A percentile compares a stretch with the other conserved stretches of the same genome.
phyloP scores from a whole-genome alignment of 495 filamentous ascomycete species.

The Podospora anserina region DNA sequence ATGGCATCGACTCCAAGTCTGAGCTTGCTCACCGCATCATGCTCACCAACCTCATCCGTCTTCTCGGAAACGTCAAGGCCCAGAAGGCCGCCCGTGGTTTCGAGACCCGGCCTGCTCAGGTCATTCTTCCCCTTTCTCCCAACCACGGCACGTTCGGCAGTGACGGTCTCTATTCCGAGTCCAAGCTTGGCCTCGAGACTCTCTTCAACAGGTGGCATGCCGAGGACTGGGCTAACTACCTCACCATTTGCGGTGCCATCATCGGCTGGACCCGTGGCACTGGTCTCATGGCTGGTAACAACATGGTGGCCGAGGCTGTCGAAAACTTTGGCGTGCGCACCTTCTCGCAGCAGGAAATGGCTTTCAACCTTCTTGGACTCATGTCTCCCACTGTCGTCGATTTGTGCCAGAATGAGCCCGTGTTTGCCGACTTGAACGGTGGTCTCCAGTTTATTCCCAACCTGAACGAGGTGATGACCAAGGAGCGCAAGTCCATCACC shows the following conservation, averaged over 20 bases:
- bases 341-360: conserved; percentile 99
- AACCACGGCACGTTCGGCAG: conserved; percentile 99
- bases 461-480: conserved; percentile 89
- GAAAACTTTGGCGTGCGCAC: conserved; percentile 95
- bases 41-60: conserved; percentile 92
- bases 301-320: conserved; percentile 93
- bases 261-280: conserved; percentile 99
- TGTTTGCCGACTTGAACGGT: conserved; percentile 96
- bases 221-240: conserved; percentile 95
- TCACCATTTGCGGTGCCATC: conserved; percentile 97
- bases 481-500: conserved; percentile 83
- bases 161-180: conserved; percentile 97
- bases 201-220: conserved; percentile 99
- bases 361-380: conserved; percentile 94
- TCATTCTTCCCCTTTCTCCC: conserved; percentile 91
- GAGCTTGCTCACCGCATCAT: conserved; percentile 98
- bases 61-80: conserved; percentile 84
- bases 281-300: conserved; percentile 97
- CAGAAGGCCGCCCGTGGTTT: conserved; percentile 84
- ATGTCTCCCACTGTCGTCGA: conserved; percentile 95
- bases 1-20: conserved; percentile 94
- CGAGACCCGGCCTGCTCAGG: conserved; percentile 92
- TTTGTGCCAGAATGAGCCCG: conserved; percentile 90
- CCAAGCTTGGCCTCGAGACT: conserved; percentile 93
- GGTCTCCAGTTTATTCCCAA: conserved; percentile 97